phyloP scores from a whole-genome alignment of 495 filamentous ascomycete species.

The Trichoderma parareesei region DNA sequence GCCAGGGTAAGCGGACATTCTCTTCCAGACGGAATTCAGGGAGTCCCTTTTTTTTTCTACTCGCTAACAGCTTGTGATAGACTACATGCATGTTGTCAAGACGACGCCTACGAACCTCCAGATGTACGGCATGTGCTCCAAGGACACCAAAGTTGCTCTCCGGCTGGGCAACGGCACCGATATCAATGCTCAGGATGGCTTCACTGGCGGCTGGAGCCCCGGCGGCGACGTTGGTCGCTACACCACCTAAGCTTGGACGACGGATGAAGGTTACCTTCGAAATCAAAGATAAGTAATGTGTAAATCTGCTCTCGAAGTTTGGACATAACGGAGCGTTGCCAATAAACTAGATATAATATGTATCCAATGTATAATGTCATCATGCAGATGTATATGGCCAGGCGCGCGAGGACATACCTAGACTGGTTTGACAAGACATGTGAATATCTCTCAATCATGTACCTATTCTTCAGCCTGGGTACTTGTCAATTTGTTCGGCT shows the following conservation, averaged over 20 bases:
- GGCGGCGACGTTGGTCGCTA: conserved; percentile 40
- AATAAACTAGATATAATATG: too few relatives aligned
- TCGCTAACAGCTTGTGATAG: conserved; percentile 16
- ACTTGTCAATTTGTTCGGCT: too few relatives aligned
- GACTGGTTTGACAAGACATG: too few relatives aligned
- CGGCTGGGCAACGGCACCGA: conserved; percentile 20
- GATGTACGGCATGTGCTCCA: conserved; percentile 24
- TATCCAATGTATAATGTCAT: too few relatives aligned
- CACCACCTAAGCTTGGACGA: conserved; percentile 10
- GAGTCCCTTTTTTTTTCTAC: not conserved
- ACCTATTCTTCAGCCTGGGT: too few relatives aligned
- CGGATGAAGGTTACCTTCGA: not conserved
- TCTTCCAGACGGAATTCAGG: not conserved
- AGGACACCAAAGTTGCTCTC: conserved; percentile 19
- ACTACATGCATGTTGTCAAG: conserved; percentile 23
- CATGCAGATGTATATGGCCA: too few relatives aligned
- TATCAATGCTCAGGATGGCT: conserved; percentile 23
- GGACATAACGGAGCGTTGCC: too few relatives aligned
- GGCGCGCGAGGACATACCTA: too few relatives aligned
- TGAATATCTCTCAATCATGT: too few relatives aligned
- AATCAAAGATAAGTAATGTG: not conserved
- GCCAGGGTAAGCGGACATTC: conserved; percentile 20
- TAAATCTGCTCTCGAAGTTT: not conserved
- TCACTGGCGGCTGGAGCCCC: conserved; percentile 39
- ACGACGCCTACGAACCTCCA: conserved; percentile 22